Evolutionary conservation across 257 asterid species (phyloP).

Genomic region (Solanum pinnatisectum): DNA sequence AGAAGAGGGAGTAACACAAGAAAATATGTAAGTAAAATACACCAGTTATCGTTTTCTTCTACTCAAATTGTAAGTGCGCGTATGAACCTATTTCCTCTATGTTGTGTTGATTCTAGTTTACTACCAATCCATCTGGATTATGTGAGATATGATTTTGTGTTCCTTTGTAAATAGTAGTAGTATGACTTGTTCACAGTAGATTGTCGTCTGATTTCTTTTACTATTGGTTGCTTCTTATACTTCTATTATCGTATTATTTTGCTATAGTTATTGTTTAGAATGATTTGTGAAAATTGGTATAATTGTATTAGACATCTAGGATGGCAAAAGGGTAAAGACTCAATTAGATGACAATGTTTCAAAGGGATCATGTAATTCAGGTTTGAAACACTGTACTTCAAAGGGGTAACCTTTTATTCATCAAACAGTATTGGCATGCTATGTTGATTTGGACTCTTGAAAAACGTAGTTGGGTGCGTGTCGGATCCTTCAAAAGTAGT

Average conservation of each 20-base stretch:
- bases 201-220: neutral
- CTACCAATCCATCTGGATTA: neutral
- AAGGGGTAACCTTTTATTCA: neutral
- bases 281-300: neutral
- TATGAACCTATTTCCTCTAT: neutral
- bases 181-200: neutral
- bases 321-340: neutral
- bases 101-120: neutral
- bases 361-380: neutral
- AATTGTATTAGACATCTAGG: neutral
- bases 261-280: neutral
- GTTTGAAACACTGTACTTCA: neutral
- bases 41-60: neutral
- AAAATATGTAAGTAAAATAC: neutral
- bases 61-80: neutral
- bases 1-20: neutral
- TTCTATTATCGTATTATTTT: neutral
- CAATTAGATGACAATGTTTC: neutral
- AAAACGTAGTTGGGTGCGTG: too few species aligned
- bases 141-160: neutral
- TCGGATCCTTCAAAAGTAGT: neutral
- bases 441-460: neutral
- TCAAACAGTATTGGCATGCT: neutral
- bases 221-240: neutral
- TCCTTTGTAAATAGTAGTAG: neutral